Base-by-base conservation (phyloP, 2,329 filamentous ascomycete genomes). In the Cercospora sp. region DNA sequence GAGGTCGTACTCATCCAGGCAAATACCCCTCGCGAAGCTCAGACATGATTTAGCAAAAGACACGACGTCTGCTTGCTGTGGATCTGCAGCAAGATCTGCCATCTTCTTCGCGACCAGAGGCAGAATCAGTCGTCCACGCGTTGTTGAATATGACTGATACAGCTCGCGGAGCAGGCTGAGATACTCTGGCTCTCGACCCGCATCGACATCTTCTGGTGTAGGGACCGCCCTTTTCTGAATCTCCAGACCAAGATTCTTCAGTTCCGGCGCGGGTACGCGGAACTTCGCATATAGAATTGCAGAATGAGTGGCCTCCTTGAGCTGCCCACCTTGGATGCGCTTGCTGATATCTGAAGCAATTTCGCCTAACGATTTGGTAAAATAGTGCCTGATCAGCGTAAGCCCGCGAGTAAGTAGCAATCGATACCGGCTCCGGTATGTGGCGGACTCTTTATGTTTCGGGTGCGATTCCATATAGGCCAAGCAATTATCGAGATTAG, bases 391-490 rank as follows among this genome's bases (percentile, higher is more conserved):
- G 59, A 90, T 89, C 28, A 91, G 82, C 0, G 88, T 90, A 57
- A 91, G 81, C 18, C 87, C 88, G 69, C 89, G 83, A 1, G 89
- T 91, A 51, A 98, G 86, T 12, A 97, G 85, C 0, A 95, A 85
- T 69, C 92, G 89, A 79, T 98, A 98, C 68, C 93, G 88, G 6
- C 94, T 93, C 53, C 94, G 87, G 78, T 97, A 98, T 1, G 91
- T 89, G 70, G 93, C 90, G 2, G 94, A 90, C 79, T 98, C 94
- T 70, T 92, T 91, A 78, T 97, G 97, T 7, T 88, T 88, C 8
- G 91, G 87, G 82, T 97, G 92, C 63, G 88, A 85, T 69, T 91
- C 87, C 93, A 98, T 97, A 77, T 98, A 98, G 32, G 90, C 90
- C 73, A 99, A 88, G 78, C 94, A 99, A 63, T 92, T 89, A 80